A percentile compares a stretch with the other conserved stretches of the same genome.
phyloP scores from a whole-genome alignment of 495 filamentous ascomycete genomes.

The Neurospora sp. region DNA sequence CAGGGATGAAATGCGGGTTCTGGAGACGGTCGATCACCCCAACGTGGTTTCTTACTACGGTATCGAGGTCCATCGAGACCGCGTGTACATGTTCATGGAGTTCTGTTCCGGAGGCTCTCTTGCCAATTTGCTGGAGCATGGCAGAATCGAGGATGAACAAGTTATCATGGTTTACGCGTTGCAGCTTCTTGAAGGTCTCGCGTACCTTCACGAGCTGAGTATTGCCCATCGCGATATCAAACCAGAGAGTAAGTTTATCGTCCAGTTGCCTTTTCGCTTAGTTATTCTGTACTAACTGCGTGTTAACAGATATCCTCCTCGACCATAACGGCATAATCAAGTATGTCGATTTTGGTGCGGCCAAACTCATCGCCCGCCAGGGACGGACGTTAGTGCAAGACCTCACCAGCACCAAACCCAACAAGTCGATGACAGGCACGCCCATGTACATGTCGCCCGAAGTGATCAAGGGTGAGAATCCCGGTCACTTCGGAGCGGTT shows the following conservation, averaged over 20 bases:
- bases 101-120: slow-evolving; percentile 93
- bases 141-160: slow-evolving; percentile 94
- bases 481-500: slow-evolving; percentile 71
- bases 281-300: slow-evolving; percentile 9
- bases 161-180: slow-evolving; percentile 97
- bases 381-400: slow-evolving; percentile 72
- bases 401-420: slow-evolving; percentile 52
- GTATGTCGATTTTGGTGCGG: slow-evolving; percentile 96
- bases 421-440: slow-evolving; percentile 92
- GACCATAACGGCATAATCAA: slow-evolving; percentile 98
- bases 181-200: slow-evolving; percentile 90
- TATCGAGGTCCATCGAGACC: slow-evolving; percentile 95
- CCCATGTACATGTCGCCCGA: slow-evolving; percentile 99
- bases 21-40: slow-evolving; percentile 90
- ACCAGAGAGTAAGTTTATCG: slow-evolving; percentile 67
- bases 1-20: slow-evolving; percentile 90
- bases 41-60: slow-evolving; percentile 97
- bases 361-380: slow-evolving; percentile 91
- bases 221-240: slow-evolving; percentile 98
- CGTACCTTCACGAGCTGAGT: slow-evolving; percentile 79
- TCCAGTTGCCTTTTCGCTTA: slow-evolving; percentile 1
- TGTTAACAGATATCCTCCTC: slow-evolving; percentile 69
- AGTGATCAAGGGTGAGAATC: slow-evolving; percentile 80
- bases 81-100: slow-evolving; percentile 99
- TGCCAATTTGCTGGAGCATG: slow-evolving; percentile 85